Conservation (phyloP, 1,284 basidiomycete species). For the Lignosus rhinocerotis region DNA sequence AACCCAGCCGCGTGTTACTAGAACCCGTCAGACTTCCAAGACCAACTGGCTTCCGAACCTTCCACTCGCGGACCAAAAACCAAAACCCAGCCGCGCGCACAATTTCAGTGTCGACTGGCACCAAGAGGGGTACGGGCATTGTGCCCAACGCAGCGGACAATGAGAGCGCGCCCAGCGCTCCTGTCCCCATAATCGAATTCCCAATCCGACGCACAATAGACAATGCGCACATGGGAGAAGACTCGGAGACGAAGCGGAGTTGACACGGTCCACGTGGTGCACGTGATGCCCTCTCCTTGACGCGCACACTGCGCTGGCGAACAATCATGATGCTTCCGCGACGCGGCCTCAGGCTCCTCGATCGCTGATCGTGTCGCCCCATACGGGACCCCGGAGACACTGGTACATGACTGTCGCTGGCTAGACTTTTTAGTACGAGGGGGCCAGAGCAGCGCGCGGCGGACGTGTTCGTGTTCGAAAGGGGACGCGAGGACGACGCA, state of each 20-base stretch:
- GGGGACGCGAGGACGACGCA: not conserved
- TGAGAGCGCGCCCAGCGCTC: not conserved
- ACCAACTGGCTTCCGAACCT: no score
- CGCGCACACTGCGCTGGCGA: not conserved
- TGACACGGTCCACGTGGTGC: constrained; percentile 26
- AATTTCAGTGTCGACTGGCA: not conserved
- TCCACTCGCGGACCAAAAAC: no score
- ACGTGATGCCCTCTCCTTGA: constrained; percentile 14
- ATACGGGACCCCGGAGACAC: constrained; percentile 14
- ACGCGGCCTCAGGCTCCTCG: not conserved
- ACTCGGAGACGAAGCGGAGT: constrained; percentile 16
- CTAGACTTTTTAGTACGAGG: no score
- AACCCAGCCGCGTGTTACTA: no score
- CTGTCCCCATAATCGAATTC: not conserved
- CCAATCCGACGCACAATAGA: constrained; percentile 20
- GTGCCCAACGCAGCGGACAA: constrained; percentile 5
- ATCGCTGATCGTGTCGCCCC: constrained; percentile 15
- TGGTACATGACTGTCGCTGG: not conserved
- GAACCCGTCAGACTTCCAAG: no score
- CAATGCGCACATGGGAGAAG: no score
- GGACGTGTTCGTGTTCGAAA: not conserved
- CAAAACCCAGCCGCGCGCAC: no score
- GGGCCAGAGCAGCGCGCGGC: not conserved
- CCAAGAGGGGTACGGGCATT: not conserved
- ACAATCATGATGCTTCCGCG: constrained; percentile 4